Percentiles rank a stretch among this genome's conserved stretches.
Evolutionary conservation across 2,329 filamentous ascomycete species (phyloP).

Genomic region (Hypoxylon sp.): DNA sequence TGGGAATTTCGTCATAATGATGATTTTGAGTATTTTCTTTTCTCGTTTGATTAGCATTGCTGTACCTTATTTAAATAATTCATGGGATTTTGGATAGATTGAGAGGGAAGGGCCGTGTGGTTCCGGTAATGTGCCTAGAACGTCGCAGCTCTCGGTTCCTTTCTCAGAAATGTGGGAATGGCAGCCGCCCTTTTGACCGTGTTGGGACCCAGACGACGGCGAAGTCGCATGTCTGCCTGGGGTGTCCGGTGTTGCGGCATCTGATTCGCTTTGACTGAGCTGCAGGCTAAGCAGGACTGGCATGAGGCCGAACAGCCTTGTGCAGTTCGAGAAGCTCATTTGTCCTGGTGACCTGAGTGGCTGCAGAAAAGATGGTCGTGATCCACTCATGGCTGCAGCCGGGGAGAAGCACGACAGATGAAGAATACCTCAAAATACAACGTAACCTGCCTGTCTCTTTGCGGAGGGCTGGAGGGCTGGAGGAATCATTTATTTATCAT

Average conservation of each 20-base stretch:
- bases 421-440: constrained; percentile 44
- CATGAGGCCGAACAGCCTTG: constrained; percentile 51
- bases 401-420: constrained; percentile 42
- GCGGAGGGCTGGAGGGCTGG: constrained; percentile 4
- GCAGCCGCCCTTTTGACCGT: constrained; percentile 30
- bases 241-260: constrained; percentile 25
- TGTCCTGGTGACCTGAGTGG: constrained; percentile 52
- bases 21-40: background rate
- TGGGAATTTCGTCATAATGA: constrained; percentile 39
- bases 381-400: constrained; percentile 44
- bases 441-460: constrained; percentile 40
- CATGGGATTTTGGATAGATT: constrained; percentile 33
- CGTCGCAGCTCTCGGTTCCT: constrained; percentile 16
- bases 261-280: constrained; percentile 47
- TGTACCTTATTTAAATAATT: constrained; percentile 18
- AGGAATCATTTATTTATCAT: constrained; percentile 28
- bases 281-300: constrained; percentile 46
- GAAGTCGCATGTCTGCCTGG: constrained; percentile 37
- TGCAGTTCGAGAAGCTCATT: constrained; percentile 51
- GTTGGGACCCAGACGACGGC: constrained; percentile 34
- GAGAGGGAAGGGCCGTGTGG: constrained; percentile 25
- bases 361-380: constrained; percentile 44
- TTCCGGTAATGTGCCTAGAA: constrained; percentile 31
- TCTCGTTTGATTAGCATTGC: constrained; percentile 19
- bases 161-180: constrained; percentile 31